Conservation (phyloP, 2,329 filamentous ascomycete species). For the Aspergillus phoenicis region DNA sequence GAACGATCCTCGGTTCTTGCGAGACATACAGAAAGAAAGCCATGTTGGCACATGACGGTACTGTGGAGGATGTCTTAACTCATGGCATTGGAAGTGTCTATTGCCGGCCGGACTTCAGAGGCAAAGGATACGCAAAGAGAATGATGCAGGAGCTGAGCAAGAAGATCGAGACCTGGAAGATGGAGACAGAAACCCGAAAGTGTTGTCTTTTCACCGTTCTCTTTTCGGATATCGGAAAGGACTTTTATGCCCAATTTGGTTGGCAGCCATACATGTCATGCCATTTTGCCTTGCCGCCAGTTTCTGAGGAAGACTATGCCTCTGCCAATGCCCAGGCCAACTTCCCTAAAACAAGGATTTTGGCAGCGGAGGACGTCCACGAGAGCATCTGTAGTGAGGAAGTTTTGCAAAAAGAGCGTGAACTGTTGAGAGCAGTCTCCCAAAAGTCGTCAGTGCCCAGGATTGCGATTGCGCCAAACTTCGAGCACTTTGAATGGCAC, state of each 20-base stretch:
- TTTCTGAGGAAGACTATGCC: constrained; percentile 28
- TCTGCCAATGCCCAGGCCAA: constrained; percentile 25
- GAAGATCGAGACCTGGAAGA: constrained; percentile 56
- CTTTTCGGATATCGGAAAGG: constrained; percentile 83
- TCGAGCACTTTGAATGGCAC: constrained; percentile 73
- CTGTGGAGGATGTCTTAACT: constrained; percentile 57
- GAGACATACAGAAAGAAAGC: constrained; percentile 54
- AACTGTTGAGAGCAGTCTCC: constrained; percentile 57
- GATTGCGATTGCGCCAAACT: constrained; percentile 70
- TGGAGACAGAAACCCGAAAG: constrained; percentile 43
- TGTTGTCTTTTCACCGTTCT: constrained; percentile 71
- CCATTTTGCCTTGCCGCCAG: constrained; percentile 66
- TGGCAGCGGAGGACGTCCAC: constrained; percentile 39
- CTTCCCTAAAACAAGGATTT: constrained; percentile 33
- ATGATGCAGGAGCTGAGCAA: constrained; percentile 71
- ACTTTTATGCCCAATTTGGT: constrained; percentile 75
- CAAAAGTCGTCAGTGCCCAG: constrained; percentile 47
- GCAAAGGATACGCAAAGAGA: constrained; percentile 73
- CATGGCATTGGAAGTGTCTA: constrained; percentile 84
- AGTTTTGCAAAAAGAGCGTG: constrained; percentile 67
- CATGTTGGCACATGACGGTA: constrained; percentile 52
- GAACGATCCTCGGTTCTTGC: constrained; percentile 60
- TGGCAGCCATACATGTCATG: constrained; percentile 75
- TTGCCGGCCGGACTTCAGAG: constrained; percentile 66
- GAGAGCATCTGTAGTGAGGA: constrained; percentile 59